Evolutionary conservation across 2,329 filamentous ascomycete species (phyloP).

Genomic region (Rutstroemia sp.): DNA sequence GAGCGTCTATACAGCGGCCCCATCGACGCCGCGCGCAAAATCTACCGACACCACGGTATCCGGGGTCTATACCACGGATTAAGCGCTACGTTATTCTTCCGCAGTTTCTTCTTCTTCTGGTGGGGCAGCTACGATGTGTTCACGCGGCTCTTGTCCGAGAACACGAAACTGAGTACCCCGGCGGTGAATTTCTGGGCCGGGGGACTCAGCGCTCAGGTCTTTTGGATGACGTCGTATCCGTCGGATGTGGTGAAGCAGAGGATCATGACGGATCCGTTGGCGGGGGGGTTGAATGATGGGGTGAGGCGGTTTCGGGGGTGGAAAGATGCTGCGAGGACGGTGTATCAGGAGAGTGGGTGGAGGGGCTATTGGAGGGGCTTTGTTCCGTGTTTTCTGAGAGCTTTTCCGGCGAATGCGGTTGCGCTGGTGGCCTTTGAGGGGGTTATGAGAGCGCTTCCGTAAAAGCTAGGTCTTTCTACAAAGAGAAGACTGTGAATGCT

Average conservation of each 20-base stretch:
- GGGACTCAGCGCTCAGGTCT: slow-evolving; percentile 84
- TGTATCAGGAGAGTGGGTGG: slow-evolving; percentile 69
- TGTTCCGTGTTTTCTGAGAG: slow-evolving; percentile 83
- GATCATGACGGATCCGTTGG: slow-evolving; percentile 92
- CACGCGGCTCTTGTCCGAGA: slow-evolving; percentile 55
- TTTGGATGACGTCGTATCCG: slow-evolving; percentile 90
- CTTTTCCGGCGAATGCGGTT: slow-evolving; percentile 93
- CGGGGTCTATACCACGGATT: slow-evolving; percentile 81
- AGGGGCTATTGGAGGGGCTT: slow-evolving; percentile 91
- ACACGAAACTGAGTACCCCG: slow-evolving; percentile 66
- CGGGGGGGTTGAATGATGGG: slow-evolving; percentile 59
- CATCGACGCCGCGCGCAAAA: slow-evolving; percentile 71
- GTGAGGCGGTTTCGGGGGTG: slow-evolving; percentile 63
- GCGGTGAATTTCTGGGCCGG: slow-evolving; percentile 96
- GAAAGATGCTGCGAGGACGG: slow-evolving; percentile 69
- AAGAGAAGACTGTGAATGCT: not conserved
- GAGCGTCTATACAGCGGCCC: slow-evolving; percentile 79
- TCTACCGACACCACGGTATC: slow-evolving; percentile 65
- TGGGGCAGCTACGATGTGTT: slow-evolving; percentile 93
- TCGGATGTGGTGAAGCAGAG: slow-evolving; percentile 92
- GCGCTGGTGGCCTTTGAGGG: slow-evolving; percentile 90
- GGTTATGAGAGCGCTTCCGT: slow-evolving; percentile 61
- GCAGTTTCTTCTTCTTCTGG: slow-evolving; percentile 95
- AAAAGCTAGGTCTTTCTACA: too few relatives aligned
- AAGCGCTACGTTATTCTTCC: slow-evolving; percentile 76